These are phyloP conservation scores for Brasenia schreberi DNA, from an alignment of 164 flowering plant genomes.

Conservation along the genomic window DNA sequence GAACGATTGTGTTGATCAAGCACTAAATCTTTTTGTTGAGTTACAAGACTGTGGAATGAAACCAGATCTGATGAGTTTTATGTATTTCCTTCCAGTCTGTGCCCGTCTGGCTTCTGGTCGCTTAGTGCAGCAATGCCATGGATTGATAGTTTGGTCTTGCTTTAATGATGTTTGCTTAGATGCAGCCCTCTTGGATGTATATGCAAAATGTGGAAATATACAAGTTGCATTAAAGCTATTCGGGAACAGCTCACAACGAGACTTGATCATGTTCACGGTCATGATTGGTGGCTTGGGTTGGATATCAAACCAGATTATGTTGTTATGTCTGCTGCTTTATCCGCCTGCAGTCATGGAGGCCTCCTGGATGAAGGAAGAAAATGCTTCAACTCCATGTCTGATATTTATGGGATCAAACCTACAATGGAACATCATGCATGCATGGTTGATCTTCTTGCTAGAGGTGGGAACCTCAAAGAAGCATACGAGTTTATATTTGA, in stretches of 20 bases:
- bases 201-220: conserved; percentile 65
- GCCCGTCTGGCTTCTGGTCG: conserved; percentile 41
- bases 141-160: conserved; percentile 32
- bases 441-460: conserved; percentile 69
- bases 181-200: conserved; percentile 51
- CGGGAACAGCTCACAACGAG: conserved; percentile 29
- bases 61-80: conserved; percentile 52
- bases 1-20: conserved; percentile 30
- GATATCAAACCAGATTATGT: conserved; percentile 63
- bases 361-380: conserved; percentile 52
- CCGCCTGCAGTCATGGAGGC: conserved; percentile 81
- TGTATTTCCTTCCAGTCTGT: conserved; percentile 68
- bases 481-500: conserved; percentile 45
- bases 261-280: conserved; percentile 66
- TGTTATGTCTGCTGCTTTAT: conserved; percentile 44
- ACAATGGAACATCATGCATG: conserved; percentile 78
- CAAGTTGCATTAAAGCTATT: conserved; percentile 45
- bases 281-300: conserved; percentile 61
- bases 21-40: conserved; percentile 38
- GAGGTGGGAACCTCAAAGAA: conserved; percentile 46
- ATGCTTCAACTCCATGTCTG: conserved; percentile 43
- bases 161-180: conserved; percentile 36
- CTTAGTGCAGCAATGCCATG: conserved; percentile 63
- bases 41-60: conserved; percentile 42
- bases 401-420: conserved; percentile 45